A percentile compares a stretch with the other conserved stretches of the same genome.
Conservation (phyloP, 106 monocot species). For the Allium sativum region DNA sequence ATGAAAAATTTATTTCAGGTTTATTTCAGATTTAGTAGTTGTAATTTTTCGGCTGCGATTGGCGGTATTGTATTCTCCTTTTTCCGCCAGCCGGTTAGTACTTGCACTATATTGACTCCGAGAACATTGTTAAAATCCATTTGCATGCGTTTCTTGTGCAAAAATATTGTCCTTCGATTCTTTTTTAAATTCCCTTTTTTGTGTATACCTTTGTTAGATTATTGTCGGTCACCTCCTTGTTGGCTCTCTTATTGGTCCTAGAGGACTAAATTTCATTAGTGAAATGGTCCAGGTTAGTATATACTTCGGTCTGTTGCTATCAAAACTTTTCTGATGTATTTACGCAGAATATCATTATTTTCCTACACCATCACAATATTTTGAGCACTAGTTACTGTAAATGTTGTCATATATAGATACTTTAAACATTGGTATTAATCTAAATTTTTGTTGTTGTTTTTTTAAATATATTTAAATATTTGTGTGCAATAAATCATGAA, state of each 20-base stretch:
- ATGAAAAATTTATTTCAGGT: slow-evolving; percentile 67
- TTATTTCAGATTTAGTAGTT: slow-evolving; percentile 94
- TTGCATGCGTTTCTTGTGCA: no score
- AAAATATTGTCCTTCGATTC: no score
- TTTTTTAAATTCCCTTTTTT: no score
- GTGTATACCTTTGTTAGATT: slow-evolving; percentile 34
- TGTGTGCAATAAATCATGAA: no score
- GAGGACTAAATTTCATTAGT: slow-evolving; percentile 78
- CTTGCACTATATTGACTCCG: background rate
- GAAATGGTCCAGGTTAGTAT: slow-evolving; percentile 99
- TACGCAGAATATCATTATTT: background rate
- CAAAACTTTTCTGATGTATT: background rate
- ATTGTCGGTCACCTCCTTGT: slow-evolving; percentile 99
- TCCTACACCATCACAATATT: no score
- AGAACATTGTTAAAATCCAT: no score
- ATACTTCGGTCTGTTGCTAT: background rate
- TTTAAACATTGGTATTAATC: no score
- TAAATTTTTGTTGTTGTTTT: no score
- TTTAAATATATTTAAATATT: no score
- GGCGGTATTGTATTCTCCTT: slow-evolving; percentile 85
- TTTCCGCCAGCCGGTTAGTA: slow-evolving; percentile 87
- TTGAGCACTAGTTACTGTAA: no score
- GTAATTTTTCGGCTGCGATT: slow-evolving; percentile 93
- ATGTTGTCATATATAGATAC: no score
- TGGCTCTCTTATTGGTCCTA: slow-evolving; percentile 93